Conservation (phyloP, 2,329 filamentous ascomycete species). For the Fusarium sp. region DNA sequence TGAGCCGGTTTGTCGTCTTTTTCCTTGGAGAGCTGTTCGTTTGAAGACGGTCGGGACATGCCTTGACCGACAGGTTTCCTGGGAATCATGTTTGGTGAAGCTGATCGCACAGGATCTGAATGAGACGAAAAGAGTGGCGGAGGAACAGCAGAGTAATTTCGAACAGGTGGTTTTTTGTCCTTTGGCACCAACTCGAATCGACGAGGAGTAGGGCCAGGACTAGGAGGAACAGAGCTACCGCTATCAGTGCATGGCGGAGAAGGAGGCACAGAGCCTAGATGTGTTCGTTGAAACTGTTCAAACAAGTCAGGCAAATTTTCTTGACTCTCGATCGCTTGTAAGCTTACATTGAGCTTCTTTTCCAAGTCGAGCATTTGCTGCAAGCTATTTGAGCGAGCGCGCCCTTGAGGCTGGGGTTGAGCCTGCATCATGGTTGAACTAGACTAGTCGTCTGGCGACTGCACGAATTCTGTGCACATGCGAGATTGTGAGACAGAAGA, state of each 20-base stretch:
- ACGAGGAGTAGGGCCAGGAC: slow-evolving; percentile 36
- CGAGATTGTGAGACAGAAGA: slow-evolving; percentile 19
- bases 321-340: neutral
- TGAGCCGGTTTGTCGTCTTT: slow-evolving; percentile 39
- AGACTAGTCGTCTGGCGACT: slow-evolving; percentile 15
- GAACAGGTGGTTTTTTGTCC: slow-evolving; percentile 42
- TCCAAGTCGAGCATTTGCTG: slow-evolving; percentile 70
- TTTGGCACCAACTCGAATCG: slow-evolving; percentile 45
- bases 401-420: slow-evolving; percentile 31
- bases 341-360: slow-evolving; percentile 66
- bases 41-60: slow-evolving; percentile 12
- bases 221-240: slow-evolving; percentile 33
- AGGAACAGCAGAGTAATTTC: slow-evolving; percentile 40
- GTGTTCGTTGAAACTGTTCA: slow-evolving; percentile 32
- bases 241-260: slow-evolving; percentile 29
- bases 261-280: slow-evolving; percentile 33
- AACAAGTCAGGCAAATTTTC: slow-evolving; percentile 8
- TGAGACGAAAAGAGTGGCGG: slow-evolving; percentile 34
- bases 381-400: slow-evolving; percentile 58
- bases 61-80: slow-evolving; percentile 32
- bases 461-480: slow-evolving; percentile 22
- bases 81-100: slow-evolving; percentile 26
- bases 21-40: slow-evolving; percentile 16
- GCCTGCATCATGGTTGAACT: slow-evolving; percentile 30
- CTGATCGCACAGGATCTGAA: slow-evolving; percentile 20